Conservation (phyloP, 306 rosid genomes). For the Pterocarpus santalinus region DNA sequence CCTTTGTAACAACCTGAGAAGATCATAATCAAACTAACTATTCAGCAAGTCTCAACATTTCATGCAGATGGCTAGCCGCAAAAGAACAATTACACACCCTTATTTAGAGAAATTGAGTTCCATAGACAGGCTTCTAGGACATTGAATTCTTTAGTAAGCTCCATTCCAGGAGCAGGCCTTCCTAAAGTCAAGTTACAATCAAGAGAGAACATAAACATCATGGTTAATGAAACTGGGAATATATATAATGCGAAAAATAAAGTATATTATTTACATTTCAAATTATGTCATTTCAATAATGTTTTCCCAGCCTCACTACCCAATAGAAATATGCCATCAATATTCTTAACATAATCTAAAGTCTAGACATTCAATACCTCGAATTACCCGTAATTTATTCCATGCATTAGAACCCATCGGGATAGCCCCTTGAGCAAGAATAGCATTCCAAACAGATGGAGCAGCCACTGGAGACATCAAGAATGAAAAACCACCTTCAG, state of each 20-base stretch:
- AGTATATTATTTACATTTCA: neutral
- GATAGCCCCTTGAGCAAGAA: slow-evolving; percentile 78
- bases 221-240: slow-evolving; percentile 31
- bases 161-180: slow-evolving; percentile 89
- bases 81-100: slow-evolving; percentile 63
- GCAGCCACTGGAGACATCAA: slow-evolving; percentile 89
- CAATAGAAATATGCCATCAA: neutral
- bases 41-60: slow-evolving; percentile 27
- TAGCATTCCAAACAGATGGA: slow-evolving; percentile 80
- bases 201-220: slow-evolving; percentile 32
- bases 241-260: neutral
- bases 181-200: slow-evolving; percentile 58
- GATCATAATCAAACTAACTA: slow-evolving; percentile 40
- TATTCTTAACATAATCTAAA: slow-evolving; percentile 26
- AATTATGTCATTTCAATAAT: neutral
- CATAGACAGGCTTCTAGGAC: slow-evolving; percentile 93
- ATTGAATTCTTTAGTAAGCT: slow-evolving; percentile 91
- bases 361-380: slow-evolving; percentile 58
- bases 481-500: slow-evolving; percentile 84
- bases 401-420: slow-evolving; percentile 90
- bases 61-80: slow-evolving; percentile 29
- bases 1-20: slow-evolving; percentile 94
- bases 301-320: neutral
- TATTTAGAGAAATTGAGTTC: slow-evolving; percentile 85
- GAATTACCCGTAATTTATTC: slow-evolving; percentile 82